Evolutionary conservation across 192 early-diverging fungal genomes (phyloP).

Genomic region (Pilobolus umbonatus): DNA sequence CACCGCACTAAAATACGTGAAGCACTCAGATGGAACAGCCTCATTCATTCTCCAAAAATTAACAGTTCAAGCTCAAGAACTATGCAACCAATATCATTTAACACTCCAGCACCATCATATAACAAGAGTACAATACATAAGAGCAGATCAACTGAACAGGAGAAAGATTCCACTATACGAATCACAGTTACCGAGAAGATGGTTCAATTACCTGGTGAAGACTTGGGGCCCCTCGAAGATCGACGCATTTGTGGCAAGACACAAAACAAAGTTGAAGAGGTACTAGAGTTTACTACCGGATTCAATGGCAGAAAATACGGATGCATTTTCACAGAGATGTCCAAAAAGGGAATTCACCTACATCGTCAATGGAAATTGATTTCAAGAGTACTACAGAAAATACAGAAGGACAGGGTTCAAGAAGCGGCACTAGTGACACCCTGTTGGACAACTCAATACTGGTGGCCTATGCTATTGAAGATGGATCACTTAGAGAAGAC

Average conservation of each 20-base stretch:
- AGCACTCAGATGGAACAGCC: constrained; percentile 1
- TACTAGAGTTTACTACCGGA: no score
- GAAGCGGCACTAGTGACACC: no score
- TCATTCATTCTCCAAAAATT: constrained; percentile 5
- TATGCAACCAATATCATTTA: neutral
- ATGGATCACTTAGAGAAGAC: no score
- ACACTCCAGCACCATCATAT: constrained; percentile 3
- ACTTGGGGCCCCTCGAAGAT: neutral
- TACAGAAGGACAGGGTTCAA: no score
- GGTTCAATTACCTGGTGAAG: neutral
- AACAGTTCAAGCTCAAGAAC: constrained; percentile 5
- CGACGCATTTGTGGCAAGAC: constrained; percentile 11
- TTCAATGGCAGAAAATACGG: neutral
- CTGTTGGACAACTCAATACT: no score
- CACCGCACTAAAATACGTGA: constrained; percentile 14
- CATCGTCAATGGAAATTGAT: no score
- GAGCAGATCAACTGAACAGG: constrained; percentile 6
- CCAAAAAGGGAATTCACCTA: no score
- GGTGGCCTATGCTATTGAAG: no score
- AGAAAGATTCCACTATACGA: constrained; percentile 6
- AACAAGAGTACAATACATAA: neutral
- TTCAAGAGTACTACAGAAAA: no score
- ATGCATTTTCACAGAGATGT: no score
- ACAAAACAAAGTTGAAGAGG: neutral
- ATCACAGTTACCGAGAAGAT: neutral